Base-by-base conservation (phyloP, 2,329 filamentous ascomycete species). In the Aspergillus ochraceus region DNA sequence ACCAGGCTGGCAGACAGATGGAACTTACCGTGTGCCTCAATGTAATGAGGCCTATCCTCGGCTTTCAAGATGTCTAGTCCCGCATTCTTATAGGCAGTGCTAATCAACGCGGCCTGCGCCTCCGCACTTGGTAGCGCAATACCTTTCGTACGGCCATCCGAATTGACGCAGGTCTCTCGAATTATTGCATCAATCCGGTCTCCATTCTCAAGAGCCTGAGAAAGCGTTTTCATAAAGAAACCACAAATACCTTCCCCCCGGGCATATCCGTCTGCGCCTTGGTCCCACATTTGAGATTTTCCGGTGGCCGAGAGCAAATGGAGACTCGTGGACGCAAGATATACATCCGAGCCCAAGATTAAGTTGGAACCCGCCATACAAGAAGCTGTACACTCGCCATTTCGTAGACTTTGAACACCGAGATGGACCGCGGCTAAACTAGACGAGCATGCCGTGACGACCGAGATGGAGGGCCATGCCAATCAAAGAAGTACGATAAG, bases 241-340 rank as follows among this genome's bases (percentile, higher is more conserved):
- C 75, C 72, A 1, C 78, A 78, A 17, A 84, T 70, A 0, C 83
- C 84, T 56, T 87, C 85, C 6, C 81, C 82, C 1, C 83, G 77
- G 32, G 74, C 81, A 68, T 77, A 83, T 19, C 82, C 83, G 62
- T 83, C 71, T 0, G 80, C 83, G 2, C 66, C 69, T 2, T 66
- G 70, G 61, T 80, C 77, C 70, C 74, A 81, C 70, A 77, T 82
- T 54, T 78, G 79, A 17, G 79, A 84, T 39, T 79, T 75, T 0
- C 82, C 82, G 0, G 79, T 77, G 49, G 82, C 77, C 1, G 80
- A 81, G 32, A 86, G 77, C 22, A 84, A 64, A 66, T 78, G 55
- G 10, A 66, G 60, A 39, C 72, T 70, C 50, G 67, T 69, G 62
- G 72, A 66, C 10, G 71, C 68, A 11, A 75, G 65, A 54, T 69